Conservation (phyloP, 1,284 basidiomycete species). For the Amylostereum areolatum region DNA sequence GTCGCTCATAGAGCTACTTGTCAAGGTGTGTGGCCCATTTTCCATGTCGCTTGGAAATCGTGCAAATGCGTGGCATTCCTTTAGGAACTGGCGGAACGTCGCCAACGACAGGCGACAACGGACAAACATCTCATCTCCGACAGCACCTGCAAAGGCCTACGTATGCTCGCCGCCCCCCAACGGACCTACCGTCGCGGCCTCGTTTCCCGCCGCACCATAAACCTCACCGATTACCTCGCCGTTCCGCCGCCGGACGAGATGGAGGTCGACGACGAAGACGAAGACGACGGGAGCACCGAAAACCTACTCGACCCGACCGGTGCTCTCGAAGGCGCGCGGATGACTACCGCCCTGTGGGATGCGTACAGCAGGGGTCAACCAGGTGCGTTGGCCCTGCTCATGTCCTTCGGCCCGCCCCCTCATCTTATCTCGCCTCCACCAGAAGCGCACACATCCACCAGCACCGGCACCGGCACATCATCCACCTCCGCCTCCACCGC, state of each 20-base stretch:
- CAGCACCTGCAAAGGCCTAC: conserved; percentile 54
- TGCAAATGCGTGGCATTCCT: neutral
- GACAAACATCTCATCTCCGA: conserved; percentile 61
- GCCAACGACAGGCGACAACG: conserved; percentile 37
- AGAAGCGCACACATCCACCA: too few relatives aligned
- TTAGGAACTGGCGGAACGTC: conserved; percentile 69
- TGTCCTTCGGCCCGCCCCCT: too few relatives aligned
- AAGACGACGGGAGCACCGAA: conserved; percentile 56
- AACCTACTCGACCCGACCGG: conserved; percentile 28
- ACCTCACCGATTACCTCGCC: conserved; percentile 41
- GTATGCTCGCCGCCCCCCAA: conserved; percentile 43
- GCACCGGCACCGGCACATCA: too few relatives aligned
- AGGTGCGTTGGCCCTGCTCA: too few relatives aligned
- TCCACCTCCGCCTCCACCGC: too few relatives aligned
- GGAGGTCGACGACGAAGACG: conserved; percentile 48
- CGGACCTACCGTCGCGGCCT: conserved; percentile 43
- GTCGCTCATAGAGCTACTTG: conserved; percentile 61
- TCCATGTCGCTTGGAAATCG: neutral
- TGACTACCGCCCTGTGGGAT: conserved; percentile 47
- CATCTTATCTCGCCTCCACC: too few relatives aligned
- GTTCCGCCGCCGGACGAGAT: conserved; percentile 43
- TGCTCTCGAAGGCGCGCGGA: conserved; percentile 43
- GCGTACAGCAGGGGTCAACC: conserved; percentile 8
- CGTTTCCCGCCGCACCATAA: conserved; percentile 22
- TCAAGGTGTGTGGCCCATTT: conserved; percentile 43